Base-by-base conservation (phyloP, 2,329 filamentous ascomycete genomes). In the Aspergillus sclerotialis region DNA sequence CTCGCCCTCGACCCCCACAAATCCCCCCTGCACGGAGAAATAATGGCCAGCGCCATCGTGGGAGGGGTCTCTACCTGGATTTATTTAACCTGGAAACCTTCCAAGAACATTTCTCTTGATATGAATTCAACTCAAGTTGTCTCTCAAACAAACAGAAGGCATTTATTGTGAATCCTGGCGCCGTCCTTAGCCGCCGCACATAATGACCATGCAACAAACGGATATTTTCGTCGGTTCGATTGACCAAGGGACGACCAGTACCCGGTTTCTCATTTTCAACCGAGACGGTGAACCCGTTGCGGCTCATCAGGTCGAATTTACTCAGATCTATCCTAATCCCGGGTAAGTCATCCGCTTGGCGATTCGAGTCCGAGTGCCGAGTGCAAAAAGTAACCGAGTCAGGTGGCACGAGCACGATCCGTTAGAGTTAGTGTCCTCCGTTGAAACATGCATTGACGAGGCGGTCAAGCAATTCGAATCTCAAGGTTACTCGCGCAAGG, bases 391-490 rank as follows among this genome's bases (percentile, higher is more conserved):
- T 21, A 13, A 32, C 27, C 24, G 24, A 31, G 7, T 19, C 52
- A 88, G 84, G 55, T 93, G 86, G 86, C 85, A 94, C 58, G 88
- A 94, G 55, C 87, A 94, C 51, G 80, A 92, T 48, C 84, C 88
- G 1, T 63, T 77, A 23, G 84, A 86, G 49, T 76, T 94, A 27
- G 68, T 92, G 32, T 64, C 67, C 27, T 83, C 85, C 1, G 85
- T 90, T 18, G 74, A 87, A 52, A 72, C 72, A 39, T 94, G 88
- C 61, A 85, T 94, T 48, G 78, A 85, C 39, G 74, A 76, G 44
- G 85, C 84, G 1, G 74, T 82, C 21, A 72, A 75, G 48, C 65
- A 80, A 33, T 93, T 93, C 59, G 65, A 76, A 39, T 65, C 72
- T 11, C 65, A 75, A 36, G 85, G 87, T 38, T 73, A 84, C 61